phyloP scores from a whole-genome alignment of 1,284 basidiomycete genomes.

The Cryptococcus depauperatus region DNA sequence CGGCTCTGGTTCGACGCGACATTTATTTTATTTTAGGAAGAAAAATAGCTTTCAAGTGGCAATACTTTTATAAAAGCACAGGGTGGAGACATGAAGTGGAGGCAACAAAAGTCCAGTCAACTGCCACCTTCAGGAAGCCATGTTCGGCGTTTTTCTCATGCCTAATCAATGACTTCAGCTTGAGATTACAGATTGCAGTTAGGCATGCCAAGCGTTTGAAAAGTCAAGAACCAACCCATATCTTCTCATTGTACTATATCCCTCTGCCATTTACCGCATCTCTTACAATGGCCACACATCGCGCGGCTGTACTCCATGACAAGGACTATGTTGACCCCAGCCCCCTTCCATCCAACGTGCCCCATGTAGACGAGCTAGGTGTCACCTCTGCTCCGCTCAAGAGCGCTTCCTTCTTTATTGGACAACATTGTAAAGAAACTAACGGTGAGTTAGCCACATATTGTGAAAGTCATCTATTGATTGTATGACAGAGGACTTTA shows the following conservation, averaged over 20 bases:
- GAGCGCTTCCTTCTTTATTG: slow-evolving; percentile 95
- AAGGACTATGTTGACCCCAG: slow-evolving; percentile 60
- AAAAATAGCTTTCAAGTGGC: neutral
- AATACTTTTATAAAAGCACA: neutral
- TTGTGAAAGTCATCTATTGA: neutral
- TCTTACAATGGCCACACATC: slow-evolving; percentile 16
- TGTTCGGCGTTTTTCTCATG: neutral
- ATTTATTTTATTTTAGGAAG: slow-evolving; percentile 9
- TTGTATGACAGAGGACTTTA: slow-evolving; percentile 79
- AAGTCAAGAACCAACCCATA: slow-evolving; percentile 7
- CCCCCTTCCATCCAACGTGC: slow-evolving; percentile 63
- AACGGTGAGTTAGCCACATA: slow-evolving; percentile 64
- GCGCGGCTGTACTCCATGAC: slow-evolving; percentile 32
- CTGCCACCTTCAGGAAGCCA: neutral
- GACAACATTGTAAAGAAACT: slow-evolving; percentile 88
- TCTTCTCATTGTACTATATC: slow-evolving; percentile 4
- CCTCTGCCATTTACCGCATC: neutral
- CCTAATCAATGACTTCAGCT: no score
- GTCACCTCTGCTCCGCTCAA: slow-evolving; percentile 89
- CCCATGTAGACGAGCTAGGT: slow-evolving; percentile 84
- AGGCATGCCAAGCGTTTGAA: neutral
- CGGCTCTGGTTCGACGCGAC: slow-evolving; percentile 20
- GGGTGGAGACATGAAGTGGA: slow-evolving; percentile 4
- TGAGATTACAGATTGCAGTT: no score
- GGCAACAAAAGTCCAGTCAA: neutral